phyloP scores from a whole-genome alignment of 257 asterid species.

The Ilex asprella region DNA sequence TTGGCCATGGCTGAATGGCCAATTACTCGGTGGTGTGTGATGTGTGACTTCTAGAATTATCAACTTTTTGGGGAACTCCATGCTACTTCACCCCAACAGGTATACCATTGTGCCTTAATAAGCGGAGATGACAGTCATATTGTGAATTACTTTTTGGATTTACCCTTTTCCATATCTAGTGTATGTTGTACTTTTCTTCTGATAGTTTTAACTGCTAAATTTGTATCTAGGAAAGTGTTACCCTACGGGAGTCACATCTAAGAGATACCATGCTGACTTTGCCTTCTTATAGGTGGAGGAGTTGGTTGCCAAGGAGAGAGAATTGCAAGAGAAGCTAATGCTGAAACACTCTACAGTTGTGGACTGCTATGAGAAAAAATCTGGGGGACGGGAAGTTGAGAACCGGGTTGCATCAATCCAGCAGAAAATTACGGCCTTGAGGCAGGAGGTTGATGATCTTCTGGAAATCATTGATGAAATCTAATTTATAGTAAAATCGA shows the following conservation, averaged over 20 bases:
- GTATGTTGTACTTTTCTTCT: background rate
- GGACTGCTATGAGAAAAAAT: conserved; percentile 81
- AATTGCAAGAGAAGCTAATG: conserved; percentile 83
- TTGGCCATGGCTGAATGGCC: background rate
- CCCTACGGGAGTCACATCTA: background rate
- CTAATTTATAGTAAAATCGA: conserved; percentile 10
- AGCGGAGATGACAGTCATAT: background rate
- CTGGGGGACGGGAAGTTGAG: conserved; percentile 69
- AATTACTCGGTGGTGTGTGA: too few relatives aligned
- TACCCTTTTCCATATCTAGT: background rate
- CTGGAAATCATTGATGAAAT: conserved; percentile 82
- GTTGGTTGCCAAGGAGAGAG: conserved; percentile 73
- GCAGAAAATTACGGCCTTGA: conserved; percentile 66
- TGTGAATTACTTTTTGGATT: background rate
- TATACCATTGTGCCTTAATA: too few relatives aligned
- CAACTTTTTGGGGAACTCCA: too few relatives aligned
- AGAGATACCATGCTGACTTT: background rate
- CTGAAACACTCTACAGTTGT: conserved; percentile 70
- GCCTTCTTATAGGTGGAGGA: conserved; percentile 63
- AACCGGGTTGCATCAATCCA: conserved; percentile 72
- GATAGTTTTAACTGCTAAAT: background rate
- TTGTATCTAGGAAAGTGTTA: background rate
- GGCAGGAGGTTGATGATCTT: conserved; percentile 89
- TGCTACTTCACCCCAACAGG: background rate
- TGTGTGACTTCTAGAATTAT: too few relatives aligned